Base-by-base conservation (phyloP, 331 rosid genomes). In the Quercus lobata region DNA sequence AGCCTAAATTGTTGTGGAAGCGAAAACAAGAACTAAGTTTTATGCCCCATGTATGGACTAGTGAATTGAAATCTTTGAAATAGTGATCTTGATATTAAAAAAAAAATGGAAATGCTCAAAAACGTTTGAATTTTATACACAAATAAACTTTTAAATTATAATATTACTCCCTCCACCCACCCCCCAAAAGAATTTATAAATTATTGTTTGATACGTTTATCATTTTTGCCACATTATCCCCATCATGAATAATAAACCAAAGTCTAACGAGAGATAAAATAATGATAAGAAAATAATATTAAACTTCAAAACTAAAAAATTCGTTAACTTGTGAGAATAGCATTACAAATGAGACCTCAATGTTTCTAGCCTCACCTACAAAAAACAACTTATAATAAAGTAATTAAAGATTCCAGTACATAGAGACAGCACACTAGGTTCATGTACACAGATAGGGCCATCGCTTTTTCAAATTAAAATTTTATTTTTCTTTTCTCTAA, bases 351-450 rank as follows among this genome's bases (percentile, higher is more conserved):
- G 29, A 10, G 16, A 24, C 1, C 4, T 16, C 30, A 17, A 27
- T 14, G 5, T 12, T 5, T 15, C 41, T 29, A 2, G 21, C 73
- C 69, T 61, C 46, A 34, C 57, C 72, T 24, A 62, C n/a, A 30
- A 44, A 71, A 24, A 71, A 68, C 24, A 60, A 8, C 44, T 29
- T 37, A 15, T 22, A n/a, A 25, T 49, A 79, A 82, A 79, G 55
- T 57, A 81, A 49, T 21, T 15, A 62, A 80, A 84, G 85, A 83
- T 84, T 82, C 92, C 78, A 15, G 74, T 80, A 71, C 87, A 46
- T 46, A 52, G 27, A 56, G 78, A 72, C 85, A 81, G 62, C 74
- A 35, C 71, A 53, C 80, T 71, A 52, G 82, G 90, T 86, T 88
- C 92, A 86, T 88, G 92, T 69, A 88, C 77, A 46, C 70, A 60